Evolutionary conservation across 257 asterid genomes (phyloP).

Genomic region (Nicotiana undulata): DNA sequence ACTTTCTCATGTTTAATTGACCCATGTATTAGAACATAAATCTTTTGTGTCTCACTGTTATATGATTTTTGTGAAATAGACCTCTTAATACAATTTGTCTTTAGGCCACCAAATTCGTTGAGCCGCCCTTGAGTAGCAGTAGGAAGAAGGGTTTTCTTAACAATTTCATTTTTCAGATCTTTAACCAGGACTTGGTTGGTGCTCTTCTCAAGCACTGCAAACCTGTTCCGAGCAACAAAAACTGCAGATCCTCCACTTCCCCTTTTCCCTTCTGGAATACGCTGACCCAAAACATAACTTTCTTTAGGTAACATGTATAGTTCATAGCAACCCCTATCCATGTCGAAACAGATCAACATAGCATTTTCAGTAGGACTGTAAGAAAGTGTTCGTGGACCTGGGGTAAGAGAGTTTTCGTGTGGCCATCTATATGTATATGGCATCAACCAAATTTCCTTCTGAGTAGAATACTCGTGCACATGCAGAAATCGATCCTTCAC

Average conservation of each 20-base stretch:
- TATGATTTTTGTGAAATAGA: no score
- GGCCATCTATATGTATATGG: slow-evolving; percentile 67
- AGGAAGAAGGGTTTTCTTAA: slow-evolving; percentile 65
- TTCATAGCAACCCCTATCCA: slow-evolving; percentile 89
- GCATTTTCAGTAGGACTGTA: slow-evolving; percentile 95
- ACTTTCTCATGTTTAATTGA: no score
- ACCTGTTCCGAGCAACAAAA: slow-evolving; percentile 83
- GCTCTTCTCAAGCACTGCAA: slow-evolving; percentile 92
- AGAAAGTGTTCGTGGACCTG: slow-evolving; percentile 76
- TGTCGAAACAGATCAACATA: slow-evolving; percentile 72
- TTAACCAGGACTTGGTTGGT: slow-evolving; percentile 72
- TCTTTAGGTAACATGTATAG: slow-evolving; percentile 78
- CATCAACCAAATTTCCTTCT: slow-evolving; percentile 73
- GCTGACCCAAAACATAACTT: slow-evolving; percentile 66
- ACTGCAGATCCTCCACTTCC: slow-evolving; percentile 90
- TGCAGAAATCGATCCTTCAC: slow-evolving; percentile 86
- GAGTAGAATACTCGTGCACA: slow-evolving; percentile 71
- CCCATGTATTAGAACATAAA: no score
- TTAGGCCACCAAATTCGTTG: no score
- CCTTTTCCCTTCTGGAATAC: slow-evolving; percentile 76
- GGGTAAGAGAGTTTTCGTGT: slow-evolving; percentile 72
- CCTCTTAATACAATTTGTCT: no score
- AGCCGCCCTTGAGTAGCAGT: no score
- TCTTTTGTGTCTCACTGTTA: no score
- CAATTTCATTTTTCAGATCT: slow-evolving; percentile 70